Conservation (phyloP, 2,329 filamentous ascomycete genomes). For the Clonostachys rosea region DNA sequence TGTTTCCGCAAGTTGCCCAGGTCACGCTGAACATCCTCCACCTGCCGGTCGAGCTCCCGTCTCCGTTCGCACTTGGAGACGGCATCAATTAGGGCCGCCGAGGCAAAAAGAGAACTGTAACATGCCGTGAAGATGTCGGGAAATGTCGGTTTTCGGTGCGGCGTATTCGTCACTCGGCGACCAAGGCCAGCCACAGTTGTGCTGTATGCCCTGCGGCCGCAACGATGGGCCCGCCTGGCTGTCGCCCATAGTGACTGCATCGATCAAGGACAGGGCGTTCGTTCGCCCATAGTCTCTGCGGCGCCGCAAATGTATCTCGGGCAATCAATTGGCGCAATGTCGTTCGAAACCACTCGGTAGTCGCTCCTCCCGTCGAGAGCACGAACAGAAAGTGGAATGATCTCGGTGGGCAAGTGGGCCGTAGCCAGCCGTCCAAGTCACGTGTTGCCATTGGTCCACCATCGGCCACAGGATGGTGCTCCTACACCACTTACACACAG, state of each 20-base stretch:
- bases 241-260: conserved; percentile 58
- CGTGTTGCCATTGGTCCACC: too few relatives aligned
- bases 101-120: conserved; percentile 64
- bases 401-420: too few relatives aligned
- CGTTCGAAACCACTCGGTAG: not conserved
- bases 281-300: too few relatives aligned
- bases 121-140: conserved; percentile 58
- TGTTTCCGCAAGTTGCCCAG: conserved; percentile 24
- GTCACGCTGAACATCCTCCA: conserved; percentile 48
- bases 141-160: conserved; percentile 42
- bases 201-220: conserved; percentile 59
- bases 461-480: too few relatives aligned
- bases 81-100: conserved; percentile 59
- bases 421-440: too few relatives aligned
- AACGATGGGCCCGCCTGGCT: conserved; percentile 58
- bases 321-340: not conserved
- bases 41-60: conserved; percentile 55
- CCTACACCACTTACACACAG: too few relatives aligned
- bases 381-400: too few relatives aligned
- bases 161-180: conserved; percentile 43
- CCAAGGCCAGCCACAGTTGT: conserved; percentile 41
- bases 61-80: conserved; percentile 51
- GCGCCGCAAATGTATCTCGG: not conserved
- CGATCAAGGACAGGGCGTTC: not conserved
- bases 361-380: not conserved